phyloP scores from a whole-genome alignment of 2,329 filamentous ascomycete species.

The Orbilia brochopaga region DNA sequence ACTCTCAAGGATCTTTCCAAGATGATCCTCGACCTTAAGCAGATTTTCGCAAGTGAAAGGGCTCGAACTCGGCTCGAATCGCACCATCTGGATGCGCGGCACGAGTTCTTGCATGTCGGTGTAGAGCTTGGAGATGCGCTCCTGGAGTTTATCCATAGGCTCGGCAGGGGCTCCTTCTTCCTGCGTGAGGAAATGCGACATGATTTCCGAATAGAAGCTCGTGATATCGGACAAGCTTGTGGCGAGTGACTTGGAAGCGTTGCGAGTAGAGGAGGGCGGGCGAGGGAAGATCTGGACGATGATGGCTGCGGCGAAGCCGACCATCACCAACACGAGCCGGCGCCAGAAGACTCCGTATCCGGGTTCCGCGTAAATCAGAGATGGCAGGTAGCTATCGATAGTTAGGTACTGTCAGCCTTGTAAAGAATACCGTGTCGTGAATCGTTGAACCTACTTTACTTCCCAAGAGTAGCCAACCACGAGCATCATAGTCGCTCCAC shows the following conservation, averaged over 20 bases:
- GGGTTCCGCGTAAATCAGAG: conserved; percentile 22
- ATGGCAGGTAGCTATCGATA: conserved; percentile 21
- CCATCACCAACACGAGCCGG: conserved; percentile 60
- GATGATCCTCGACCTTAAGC: conserved; percentile 56
- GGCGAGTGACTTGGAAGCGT: conserved; percentile 61
- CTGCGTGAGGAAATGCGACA: conserved; percentile 61
- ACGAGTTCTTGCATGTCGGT: conserved; percentile 56
- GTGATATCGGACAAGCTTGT: conserved; percentile 60
- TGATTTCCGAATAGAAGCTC: conserved; percentile 61
- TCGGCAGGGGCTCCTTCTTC: conserved; percentile 51
- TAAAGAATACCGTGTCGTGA: not conserved
- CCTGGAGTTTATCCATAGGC: conserved; percentile 53
- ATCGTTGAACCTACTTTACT: conserved; percentile 14
- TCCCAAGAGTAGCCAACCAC: conserved; percentile 52
- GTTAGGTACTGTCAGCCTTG: not conserved
- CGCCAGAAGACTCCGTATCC: conserved; percentile 63
- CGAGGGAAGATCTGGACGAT: conserved; percentile 62
- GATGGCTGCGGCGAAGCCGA: conserved; percentile 60
- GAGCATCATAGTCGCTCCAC: conserved; percentile 57
- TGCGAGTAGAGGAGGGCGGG: conserved; percentile 61
- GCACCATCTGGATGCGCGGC: conserved; percentile 56
- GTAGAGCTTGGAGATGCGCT: conserved; percentile 55
- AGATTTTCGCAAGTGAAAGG: conserved; percentile 58
- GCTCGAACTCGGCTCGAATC: conserved; percentile 58
- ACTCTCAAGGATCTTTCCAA: conserved; percentile 56